Percentiles rank a stretch among this genome's conserved stretches.
These are phyloP conservation scores for Fusarium decemcellulare DNA, from an alignment of 2,329 filamentous ascomycete genomes.

Conservation along the genomic window DNA sequence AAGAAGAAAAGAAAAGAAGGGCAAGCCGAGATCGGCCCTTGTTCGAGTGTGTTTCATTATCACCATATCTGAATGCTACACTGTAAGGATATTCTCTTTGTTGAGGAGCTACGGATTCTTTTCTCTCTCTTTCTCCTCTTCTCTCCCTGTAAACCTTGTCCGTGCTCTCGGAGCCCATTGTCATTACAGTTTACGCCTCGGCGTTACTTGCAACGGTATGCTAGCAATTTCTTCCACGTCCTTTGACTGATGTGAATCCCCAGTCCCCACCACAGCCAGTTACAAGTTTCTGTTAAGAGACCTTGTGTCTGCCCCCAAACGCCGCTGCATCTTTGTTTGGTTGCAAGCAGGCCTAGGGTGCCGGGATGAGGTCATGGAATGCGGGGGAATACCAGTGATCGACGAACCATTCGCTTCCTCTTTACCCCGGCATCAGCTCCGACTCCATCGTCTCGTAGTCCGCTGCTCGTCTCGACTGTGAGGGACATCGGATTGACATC, in stretches of 20 bases:
- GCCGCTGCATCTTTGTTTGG: constrained; percentile 38
- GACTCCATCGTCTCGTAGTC: constrained; percentile 17
- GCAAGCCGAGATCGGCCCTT: constrained; percentile 36
- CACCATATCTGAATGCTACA: constrained; percentile 32
- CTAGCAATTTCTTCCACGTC: constrained; percentile 17
- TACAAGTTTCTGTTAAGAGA: constrained; percentile 31
- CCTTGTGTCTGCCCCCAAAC: constrained; percentile 4
- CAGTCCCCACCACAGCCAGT: constrained; percentile 1
- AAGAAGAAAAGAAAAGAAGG: too few species aligned
- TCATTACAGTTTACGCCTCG: constrained; percentile 24
- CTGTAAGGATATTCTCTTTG: constrained; percentile 29
- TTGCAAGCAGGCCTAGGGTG: constrained; percentile 38
- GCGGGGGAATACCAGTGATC: constrained; percentile 49
- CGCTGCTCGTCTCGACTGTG: constrained; percentile 18
- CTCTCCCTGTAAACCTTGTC: constrained; percentile 5
- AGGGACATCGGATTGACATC: constrained; percentile 13
- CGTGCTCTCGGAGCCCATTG: neutral
- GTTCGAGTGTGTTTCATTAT: constrained; percentile 42
- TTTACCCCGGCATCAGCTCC: constrained; percentile 14
- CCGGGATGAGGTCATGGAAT: constrained; percentile 54
- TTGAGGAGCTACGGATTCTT: constrained; percentile 34
- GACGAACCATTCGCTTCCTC: constrained; percentile 24
- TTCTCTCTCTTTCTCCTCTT: constrained; percentile 25
- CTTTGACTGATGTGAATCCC: neutral
- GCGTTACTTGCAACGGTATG: constrained; percentile 38